Percentiles rank a stretch among this genome's conserved stretches.
These are phyloP conservation scores for Yamadazyma sp. DNA, from an alignment of 805 yeast species.

Conservation along the genomic window DNA sequence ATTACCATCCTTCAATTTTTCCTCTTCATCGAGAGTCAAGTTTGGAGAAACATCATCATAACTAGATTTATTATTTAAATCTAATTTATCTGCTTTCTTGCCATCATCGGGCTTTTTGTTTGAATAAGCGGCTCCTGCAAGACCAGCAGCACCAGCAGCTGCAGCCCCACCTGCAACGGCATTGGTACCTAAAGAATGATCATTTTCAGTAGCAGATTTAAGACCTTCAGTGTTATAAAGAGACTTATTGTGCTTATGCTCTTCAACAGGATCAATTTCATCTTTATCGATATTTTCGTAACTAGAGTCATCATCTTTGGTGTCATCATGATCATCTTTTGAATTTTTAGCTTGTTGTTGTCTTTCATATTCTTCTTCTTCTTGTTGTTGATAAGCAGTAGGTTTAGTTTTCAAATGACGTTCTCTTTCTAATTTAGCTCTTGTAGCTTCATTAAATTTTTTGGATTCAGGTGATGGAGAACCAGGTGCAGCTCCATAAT, in stretches of 20 bases:
- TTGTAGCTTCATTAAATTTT: slow-evolving; percentile 11
- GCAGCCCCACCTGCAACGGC: background rate
- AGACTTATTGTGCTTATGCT: slow-evolving; percentile 30
- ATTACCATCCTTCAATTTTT: slow-evolving; percentile 1
- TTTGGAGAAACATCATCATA: slow-evolving; percentile 2
- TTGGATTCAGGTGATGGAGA: background rate
- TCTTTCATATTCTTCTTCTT: slow-evolving; percentile 5
- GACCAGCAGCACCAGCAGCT: slow-evolving; percentile 14
- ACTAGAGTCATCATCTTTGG: background rate
- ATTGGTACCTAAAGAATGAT: too few relatives aligned
- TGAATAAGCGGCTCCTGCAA: slow-evolving; percentile 9
- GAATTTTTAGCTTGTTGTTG: slow-evolving; percentile 3
- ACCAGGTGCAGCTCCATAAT: slow-evolving; percentile 10
- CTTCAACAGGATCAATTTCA: slow-evolving; percentile 20
- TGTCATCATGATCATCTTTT: background rate
- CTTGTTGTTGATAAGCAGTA: slow-evolving; percentile 12
- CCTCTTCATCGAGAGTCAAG: too few relatives aligned
- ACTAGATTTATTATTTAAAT: too few relatives aligned
- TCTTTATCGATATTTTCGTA: background rate
- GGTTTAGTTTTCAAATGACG: slow-evolving; percentile 16
- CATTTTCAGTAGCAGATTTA: slow-evolving; percentile 15
- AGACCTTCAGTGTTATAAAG: slow-evolving; percentile 28
- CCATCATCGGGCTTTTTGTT: slow-evolving; percentile 1
- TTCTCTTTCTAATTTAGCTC: slow-evolving; percentile 11
- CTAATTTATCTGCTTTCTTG: background rate